Evolutionary conservation across 2,329 filamentous ascomycete genomes (phyloP).

Genomic region (Xylaria multiplex): DNA sequence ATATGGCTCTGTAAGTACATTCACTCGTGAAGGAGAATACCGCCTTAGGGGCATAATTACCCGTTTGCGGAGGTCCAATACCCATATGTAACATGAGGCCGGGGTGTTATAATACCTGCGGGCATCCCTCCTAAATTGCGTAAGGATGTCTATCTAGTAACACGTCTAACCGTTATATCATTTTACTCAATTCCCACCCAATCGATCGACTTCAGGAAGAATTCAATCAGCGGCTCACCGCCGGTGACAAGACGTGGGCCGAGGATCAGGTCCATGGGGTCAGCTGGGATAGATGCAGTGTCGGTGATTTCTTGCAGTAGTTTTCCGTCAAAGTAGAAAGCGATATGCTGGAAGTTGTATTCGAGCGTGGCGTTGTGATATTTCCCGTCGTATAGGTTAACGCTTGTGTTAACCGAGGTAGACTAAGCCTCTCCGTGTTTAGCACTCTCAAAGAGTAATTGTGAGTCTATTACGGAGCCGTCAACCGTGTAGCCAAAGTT

Average conservation of each 20-base stretch:
- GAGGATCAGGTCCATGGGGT: slow-evolving; percentile 20
- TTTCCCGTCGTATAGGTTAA: slow-evolving; percentile 8
- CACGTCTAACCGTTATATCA: no score
- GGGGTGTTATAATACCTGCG: no score
- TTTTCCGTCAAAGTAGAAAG: slow-evolving; percentile 17
- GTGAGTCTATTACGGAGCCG: slow-evolving; percentile 3
- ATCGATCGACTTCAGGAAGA: slow-evolving; percentile 20
- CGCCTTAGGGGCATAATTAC: no score
- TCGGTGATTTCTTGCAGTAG: slow-evolving; percentile 7
- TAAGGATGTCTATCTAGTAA: no score
- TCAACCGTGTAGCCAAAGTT: slow-evolving; percentile 20
- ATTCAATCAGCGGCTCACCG: slow-evolving; percentile 10
- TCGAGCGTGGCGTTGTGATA: slow-evolving; percentile 19
- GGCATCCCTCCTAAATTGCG: no score
- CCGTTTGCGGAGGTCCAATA: no score
- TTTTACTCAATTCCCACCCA: slow-evolving; percentile 15
- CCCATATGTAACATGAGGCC: no score
- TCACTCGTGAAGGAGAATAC: no score
- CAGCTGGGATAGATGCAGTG: slow-evolving; percentile 1
- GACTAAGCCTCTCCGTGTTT: background rate
- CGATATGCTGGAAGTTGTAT: slow-evolving; percentile 8
- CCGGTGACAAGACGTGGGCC: slow-evolving; percentile 5
- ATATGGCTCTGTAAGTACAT: no score
- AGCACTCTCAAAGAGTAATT: slow-evolving; percentile 10
- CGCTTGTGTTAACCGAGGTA: background rate